Base-by-base conservation (phyloP, 768 basidiomycete species). In the Suillus fuscotomentosus region DNA sequence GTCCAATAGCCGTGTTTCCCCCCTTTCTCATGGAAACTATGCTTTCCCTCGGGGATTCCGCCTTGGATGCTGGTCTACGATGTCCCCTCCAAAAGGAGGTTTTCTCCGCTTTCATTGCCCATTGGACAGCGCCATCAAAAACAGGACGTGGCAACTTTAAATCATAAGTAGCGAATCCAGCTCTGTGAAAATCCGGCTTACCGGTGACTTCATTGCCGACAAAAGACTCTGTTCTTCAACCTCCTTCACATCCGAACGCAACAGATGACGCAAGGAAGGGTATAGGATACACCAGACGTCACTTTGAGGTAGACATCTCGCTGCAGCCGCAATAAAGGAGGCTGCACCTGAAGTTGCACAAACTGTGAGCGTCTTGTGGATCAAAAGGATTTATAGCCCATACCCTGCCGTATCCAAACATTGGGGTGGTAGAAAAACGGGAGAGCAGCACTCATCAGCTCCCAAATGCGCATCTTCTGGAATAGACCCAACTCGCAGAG, bases 251-350 rank as follows among this genome's bases (percentile, higher is more conserved):
- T 99, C 97, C 2, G 88, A 92, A 63, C 89, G 90, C 45, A 99
- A 80, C 64, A 95, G 88, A 70, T 95, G 90, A 54, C 92, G 84
- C 48, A 99, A 77, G 0, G 91, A 92, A 0, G 97, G 97, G 69
- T 99, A 99, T 10, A 99, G 76, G 48, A 99, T 97, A 71, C 95
- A 98, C 97, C 97, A 99, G 24, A 94, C 88, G 72, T 99, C 97
- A 61, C 94, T 95, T 3, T 82, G 76, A 0, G 91, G 91, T 7
- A 99, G 83, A 67, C 92, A 89, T 50, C 88, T 87, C 2, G 91
- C 89, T 10, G 94, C 90, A 5, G 94, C 88, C 2, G 93, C 89
- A 51, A 99, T 89, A 73, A 99, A 95, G 0, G 93, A 88, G 14
- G 88, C 88, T 20, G 96, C 88, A 27, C 92, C 95, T 97, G 66